Percentiles rank a stretch among this genome's conserved stretches.
Conservation (phyloP, 345 rosid genomes). For the Tarenaya hassleriana region DNA sequence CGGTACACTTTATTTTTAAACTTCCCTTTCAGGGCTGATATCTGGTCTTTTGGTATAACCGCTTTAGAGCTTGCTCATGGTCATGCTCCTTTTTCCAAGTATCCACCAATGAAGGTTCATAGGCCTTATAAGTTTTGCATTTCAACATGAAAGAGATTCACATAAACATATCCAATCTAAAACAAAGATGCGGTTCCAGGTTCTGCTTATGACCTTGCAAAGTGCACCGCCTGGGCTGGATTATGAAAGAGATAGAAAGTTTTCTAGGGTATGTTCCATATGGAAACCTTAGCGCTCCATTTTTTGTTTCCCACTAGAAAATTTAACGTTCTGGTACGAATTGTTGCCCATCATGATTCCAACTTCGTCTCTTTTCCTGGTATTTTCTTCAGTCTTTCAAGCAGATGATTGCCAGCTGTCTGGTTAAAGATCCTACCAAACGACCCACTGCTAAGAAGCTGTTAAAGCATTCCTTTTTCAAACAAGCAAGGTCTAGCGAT, state of each 20-base stretch:
- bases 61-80: slow-evolving; percentile 99
- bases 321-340: slow-evolving; percentile 2
- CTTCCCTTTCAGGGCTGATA: slow-evolving; percentile 74
- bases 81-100: slow-evolving; percentile 99
- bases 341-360: slow-evolving; percentile 5
- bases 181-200: slow-evolving; percentile 39
- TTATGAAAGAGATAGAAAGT: slow-evolving; percentile 91
- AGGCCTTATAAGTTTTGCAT: slow-evolving; percentile 4
- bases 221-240: slow-evolving; percentile 98
- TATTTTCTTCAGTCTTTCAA: slow-evolving; percentile 79
- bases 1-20: slow-evolving; percentile 25
- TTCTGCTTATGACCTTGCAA: slow-evolving; percentile 98
- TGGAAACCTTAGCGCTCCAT: background rate
- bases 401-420: slow-evolving; percentile 99
- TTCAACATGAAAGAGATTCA: slow-evolving; percentile 12
- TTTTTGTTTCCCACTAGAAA: background rate
- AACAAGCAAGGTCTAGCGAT: slow-evolving; percentile 90
- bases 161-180: slow-evolving; percentile 21
- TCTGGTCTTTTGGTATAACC: slow-evolving; percentile 98
- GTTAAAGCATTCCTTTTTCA: slow-evolving; percentile 89
- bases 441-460: slow-evolving; percentile 84
- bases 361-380: slow-evolving; percentile 18
- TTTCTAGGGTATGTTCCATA: slow-evolving; percentile 62
- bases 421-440: slow-evolving; percentile 95
- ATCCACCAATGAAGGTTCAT: slow-evolving; percentile 96